Base-by-base conservation (phyloP, 257 asterid species). In the Rhazya stricta region DNA sequence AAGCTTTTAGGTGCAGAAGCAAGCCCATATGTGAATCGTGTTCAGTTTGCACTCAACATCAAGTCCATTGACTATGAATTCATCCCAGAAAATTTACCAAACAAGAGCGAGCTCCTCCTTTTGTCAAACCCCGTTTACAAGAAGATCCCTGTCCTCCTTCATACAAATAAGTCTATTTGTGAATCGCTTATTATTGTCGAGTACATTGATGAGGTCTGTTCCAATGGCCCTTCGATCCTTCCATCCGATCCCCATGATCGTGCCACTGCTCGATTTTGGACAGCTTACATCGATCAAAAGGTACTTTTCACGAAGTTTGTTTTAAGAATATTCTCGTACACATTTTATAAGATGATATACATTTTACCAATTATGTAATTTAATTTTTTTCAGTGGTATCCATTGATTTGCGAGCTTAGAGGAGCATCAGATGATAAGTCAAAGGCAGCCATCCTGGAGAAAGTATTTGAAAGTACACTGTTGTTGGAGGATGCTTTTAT, bases 401-500 rank as follows among this genome's bases (percentile, higher is more conserved):
- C 84, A 5, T 36, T 76, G 39, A 6, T 78, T 30, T 63, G 58
- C 65, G 81, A 74, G 48, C 74, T 85, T 2, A 46, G 77, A 6
- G 66, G 19, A 29, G 36, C 79, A 54, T 11, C 68, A 10, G 86
- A 68, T 0, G 67, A 53, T 60, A 82, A 77, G 58, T 74, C 73
- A 54, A 81, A 77, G 69, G 39, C 32, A 61, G 68, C 36, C 15
- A 25, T 53, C 7, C 6, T 74, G 13, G 68, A 62, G 72, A 81
- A 80, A 82, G 21, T 80, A 41, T 3, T 3, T 1, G 88, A 79
- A 65, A 82, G 86, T 1, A 3, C 50, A 18, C 51, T 72, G n/a
- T 78, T 79, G 29, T 39, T 85, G 58, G 88, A 86, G 65, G 84
- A 81, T 45, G 88, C 81, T 42, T 88, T 81, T 39, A 77, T 69